Conservation (phyloP, 495 filamentous ascomycete genomes). For the Xylaria sp. region DNA sequence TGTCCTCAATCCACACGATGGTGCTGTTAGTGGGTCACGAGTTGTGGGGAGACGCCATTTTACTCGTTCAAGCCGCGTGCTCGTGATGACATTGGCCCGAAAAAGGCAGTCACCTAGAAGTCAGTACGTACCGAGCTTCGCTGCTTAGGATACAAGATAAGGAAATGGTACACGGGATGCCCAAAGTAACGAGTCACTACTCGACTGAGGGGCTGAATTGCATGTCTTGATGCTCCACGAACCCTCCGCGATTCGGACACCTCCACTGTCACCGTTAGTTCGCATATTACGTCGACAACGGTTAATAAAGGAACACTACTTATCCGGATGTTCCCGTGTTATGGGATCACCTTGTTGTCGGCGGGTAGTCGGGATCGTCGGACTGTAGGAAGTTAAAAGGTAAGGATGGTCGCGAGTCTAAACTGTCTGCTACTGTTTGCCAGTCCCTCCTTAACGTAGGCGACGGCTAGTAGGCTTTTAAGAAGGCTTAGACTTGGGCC, state of each 20-base stretch:
- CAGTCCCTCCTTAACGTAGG: no score
- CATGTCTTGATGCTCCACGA: neutral
- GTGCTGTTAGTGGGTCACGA: conserved; percentile 38
- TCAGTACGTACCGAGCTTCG: conserved; percentile 13
- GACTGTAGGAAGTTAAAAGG: neutral
- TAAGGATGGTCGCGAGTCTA: neutral
- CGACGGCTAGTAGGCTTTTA: no score
- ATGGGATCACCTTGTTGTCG: neutral
- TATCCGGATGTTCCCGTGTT: conserved; percentile 8
- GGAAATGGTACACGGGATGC: neutral
- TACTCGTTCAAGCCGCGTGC: conserved; percentile 36
- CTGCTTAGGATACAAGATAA: neutral
- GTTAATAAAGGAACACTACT: neutral
- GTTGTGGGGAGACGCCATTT: conserved; percentile 31
- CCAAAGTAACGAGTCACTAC: neutral
- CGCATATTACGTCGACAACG: neutral
- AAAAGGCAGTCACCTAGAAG: conserved; percentile 28
- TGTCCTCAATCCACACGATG: conserved; percentile 28
- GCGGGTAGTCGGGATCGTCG: neutral
- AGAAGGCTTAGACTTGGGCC: neutral
- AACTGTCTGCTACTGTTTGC: neutral
- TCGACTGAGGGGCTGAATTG: neutral
- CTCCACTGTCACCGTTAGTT: neutral
- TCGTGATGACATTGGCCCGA: conserved; percentile 51
- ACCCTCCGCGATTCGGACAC: conserved; percentile 3